Conservation (phyloP, 352 stramenopile genomes). For the Heterotrichella gracilis region DNA sequence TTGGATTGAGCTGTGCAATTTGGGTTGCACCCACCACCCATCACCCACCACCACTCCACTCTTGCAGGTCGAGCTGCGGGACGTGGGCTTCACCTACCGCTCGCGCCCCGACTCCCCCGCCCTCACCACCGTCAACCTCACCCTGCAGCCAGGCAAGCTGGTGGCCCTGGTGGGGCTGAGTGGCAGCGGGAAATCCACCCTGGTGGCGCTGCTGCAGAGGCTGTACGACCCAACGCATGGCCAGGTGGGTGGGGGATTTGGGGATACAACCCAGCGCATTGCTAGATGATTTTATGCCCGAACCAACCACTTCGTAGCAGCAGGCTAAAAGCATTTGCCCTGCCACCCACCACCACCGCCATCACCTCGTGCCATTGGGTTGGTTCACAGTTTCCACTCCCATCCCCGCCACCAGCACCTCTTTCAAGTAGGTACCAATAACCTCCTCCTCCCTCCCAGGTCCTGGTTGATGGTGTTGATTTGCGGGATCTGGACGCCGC, state of each 20-base stretch:
- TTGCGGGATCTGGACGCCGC: slow-evolving; percentile 30
- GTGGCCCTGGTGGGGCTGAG: slow-evolving; percentile 22
- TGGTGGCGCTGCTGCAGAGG: slow-evolving; percentile 20
- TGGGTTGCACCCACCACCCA: not conserved
- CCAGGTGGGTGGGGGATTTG: too few species aligned
- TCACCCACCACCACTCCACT: not conserved
- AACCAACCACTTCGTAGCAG: too few species aligned
- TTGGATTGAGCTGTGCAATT: too few species aligned
- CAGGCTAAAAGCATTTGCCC: too few species aligned
- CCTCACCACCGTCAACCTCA: slow-evolving; percentile 18
- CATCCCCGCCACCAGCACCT: too few species aligned
- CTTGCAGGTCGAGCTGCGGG: slow-evolving; percentile 33
- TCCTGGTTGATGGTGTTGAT: slow-evolving; percentile 39
- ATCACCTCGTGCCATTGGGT: too few species aligned
- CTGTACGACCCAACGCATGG: slow-evolving; percentile 21
- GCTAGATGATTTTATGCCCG: too few species aligned
- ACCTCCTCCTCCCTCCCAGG: too few species aligned
- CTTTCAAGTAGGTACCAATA: too few species aligned
- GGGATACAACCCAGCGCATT: too few species aligned
- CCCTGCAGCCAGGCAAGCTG: slow-evolving; percentile 17
- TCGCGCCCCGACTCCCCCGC: slow-evolving; percentile 18
- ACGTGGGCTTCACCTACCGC: slow-evolving; percentile 48
- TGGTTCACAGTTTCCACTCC: too few species aligned
- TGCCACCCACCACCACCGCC: too few species aligned
- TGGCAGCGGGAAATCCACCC: slow-evolving; percentile 22